Conservation (phyloP, 1,284 basidiomycete species). For the Papiliotrema fonsecae region DNA sequence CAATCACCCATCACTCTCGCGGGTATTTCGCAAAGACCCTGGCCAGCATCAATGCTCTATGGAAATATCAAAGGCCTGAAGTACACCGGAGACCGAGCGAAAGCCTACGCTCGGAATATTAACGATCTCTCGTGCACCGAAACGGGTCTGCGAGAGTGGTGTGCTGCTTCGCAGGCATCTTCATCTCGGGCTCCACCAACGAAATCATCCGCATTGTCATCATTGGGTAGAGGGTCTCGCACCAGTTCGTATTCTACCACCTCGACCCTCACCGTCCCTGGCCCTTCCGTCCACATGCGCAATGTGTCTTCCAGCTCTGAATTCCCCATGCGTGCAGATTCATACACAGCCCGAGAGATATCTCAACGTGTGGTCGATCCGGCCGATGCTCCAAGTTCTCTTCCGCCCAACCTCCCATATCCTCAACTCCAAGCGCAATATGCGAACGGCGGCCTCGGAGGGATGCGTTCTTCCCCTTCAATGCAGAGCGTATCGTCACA, state of each 20-base stretch:
- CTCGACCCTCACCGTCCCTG: background rate
- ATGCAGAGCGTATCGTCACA: slow-evolving; percentile 27
- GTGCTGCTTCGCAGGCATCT: slow-evolving; percentile 50
- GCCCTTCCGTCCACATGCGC: slow-evolving; percentile 18
- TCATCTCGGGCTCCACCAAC: slow-evolving; percentile 11
- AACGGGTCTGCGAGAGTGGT: slow-evolving; percentile 74
- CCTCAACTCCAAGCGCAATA: slow-evolving; percentile 52
- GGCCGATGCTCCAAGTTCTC: slow-evolving; percentile 33
- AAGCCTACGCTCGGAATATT: slow-evolving; percentile 73
- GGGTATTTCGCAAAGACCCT: slow-evolving; percentile 50
- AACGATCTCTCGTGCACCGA: slow-evolving; percentile 73
- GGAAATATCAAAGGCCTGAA: slow-evolving; percentile 61
- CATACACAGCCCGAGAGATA: slow-evolving; percentile 43
- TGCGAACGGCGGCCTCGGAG: slow-evolving; percentile 27
- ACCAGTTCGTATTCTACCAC: slow-evolving; percentile 3
- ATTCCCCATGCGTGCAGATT: slow-evolving; percentile 44
- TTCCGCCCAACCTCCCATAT: slow-evolving; percentile 67
- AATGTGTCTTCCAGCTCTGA: slow-evolving; percentile 41
- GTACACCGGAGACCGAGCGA: slow-evolving; percentile 65
- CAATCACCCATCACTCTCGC: slow-evolving; percentile 32
- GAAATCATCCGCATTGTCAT: slow-evolving; percentile 6
- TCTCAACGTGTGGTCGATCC: slow-evolving; percentile 38
- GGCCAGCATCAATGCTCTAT: slow-evolving; percentile 70
- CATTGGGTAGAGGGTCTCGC: slow-evolving; percentile 17
- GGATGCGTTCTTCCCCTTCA: slow-evolving; percentile 18